Conservation (phyloP, 1,284 basidiomycete species). For the Boletellus deceptivus region DNA sequence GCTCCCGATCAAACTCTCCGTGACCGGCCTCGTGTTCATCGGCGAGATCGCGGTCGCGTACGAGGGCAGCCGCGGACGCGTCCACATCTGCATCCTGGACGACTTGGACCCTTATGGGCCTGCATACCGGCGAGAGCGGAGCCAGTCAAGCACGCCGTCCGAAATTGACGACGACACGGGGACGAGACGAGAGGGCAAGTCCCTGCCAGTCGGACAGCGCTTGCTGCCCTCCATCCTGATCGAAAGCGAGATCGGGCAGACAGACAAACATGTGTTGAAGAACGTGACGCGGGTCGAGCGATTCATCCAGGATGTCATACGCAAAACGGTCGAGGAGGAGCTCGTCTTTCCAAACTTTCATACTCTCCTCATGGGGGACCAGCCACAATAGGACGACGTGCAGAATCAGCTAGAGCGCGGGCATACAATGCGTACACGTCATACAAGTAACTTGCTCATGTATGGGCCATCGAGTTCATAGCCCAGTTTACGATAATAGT, state of each 20-base stretch:
- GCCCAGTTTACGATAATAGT: slow-evolving; percentile 91
- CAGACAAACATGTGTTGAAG: slow-evolving; percentile 93
- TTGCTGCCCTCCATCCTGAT: slow-evolving; percentile 91
- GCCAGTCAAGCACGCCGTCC: slow-evolving; percentile 38
- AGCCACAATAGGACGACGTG: slow-evolving; percentile 5
- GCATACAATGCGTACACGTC: slow-evolving; percentile 20
- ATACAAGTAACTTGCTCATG: slow-evolving; percentile 81
- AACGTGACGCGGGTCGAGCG: slow-evolving; percentile 97
- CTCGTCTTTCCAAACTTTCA: slow-evolving; percentile 94
- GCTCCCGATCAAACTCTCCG: slow-evolving; percentile 87
- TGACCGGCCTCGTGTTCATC: slow-evolving; percentile 84
- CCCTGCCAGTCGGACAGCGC: slow-evolving; percentile 75
- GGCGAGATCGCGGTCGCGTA: slow-evolving; percentile 91
- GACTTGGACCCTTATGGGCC: slow-evolving; percentile 80
- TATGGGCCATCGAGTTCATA: slow-evolving; percentile 96
- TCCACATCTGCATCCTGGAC: slow-evolving; percentile 88
- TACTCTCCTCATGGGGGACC: slow-evolving; percentile 67
- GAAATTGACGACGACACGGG: slow-evolving; percentile 42
- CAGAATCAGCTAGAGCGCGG: too few species aligned
- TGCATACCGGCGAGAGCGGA: slow-evolving; percentile 42
- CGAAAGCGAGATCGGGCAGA: slow-evolving; percentile 95
- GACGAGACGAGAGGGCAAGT: slow-evolving; percentile 48
- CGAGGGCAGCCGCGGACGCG: slow-evolving; percentile 75
- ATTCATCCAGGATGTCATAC: slow-evolving; percentile 92
- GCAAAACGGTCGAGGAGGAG: slow-evolving; percentile 93